These are phyloP conservation scores for Trichophaea hybrida DNA, from an alignment of 2,329 filamentous ascomycete genomes.

Conservation along the genomic window DNA sequence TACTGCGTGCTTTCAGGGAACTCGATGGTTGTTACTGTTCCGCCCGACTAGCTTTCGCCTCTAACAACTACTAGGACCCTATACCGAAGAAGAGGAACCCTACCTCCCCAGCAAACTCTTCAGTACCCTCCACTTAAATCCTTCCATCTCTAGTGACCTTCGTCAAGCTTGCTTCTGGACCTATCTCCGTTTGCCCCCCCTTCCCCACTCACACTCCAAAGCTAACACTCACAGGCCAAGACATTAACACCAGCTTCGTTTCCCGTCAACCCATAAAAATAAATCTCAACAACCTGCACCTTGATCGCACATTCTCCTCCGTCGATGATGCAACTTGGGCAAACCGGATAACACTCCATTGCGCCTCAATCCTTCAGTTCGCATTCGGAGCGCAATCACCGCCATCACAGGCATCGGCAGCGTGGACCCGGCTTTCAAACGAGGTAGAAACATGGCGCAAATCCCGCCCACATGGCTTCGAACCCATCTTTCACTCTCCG, in stretches of 20 bases:
- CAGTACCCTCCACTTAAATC: background rate
- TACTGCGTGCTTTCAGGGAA: background rate
- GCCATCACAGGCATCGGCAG: background rate
- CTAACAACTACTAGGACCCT: no score
- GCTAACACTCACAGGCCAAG: background rate
- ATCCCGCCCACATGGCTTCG: background rate
- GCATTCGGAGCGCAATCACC: background rate
- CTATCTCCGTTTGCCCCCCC: background rate
- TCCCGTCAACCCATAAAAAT: background rate
- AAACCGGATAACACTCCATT: background rate
- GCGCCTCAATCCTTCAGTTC: background rate
- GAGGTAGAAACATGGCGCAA: background rate
- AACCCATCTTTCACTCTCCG: background rate
- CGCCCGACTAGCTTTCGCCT: no score
- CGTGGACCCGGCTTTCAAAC: background rate
- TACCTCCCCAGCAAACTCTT: background rate
- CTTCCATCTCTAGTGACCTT: background rate
- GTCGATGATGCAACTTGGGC: background rate
- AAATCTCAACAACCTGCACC: background rate
- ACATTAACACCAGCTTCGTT: background rate
- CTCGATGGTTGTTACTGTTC: background rate
- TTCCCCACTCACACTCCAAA: background rate
- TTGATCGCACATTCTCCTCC: background rate
- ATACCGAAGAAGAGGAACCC: background rate
- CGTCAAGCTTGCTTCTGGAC: background rate